Evolutionary conservation across 2,329 filamentous ascomycete species (phyloP).

Genomic region (Cordyceps javanica): DNA sequence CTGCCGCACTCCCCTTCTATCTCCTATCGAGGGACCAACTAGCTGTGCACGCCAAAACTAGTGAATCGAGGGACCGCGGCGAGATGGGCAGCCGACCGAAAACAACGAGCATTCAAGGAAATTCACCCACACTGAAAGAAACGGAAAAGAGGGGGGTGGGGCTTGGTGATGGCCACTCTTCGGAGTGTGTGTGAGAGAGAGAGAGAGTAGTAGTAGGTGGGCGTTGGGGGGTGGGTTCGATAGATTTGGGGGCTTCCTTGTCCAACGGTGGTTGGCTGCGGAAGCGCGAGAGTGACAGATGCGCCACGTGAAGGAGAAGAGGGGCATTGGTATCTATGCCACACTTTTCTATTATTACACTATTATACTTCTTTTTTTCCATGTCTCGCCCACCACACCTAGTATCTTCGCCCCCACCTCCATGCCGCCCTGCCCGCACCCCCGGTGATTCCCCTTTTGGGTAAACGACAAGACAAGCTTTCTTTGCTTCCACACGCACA

Average conservation of each 20-base stretch:
- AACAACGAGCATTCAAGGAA: too few relatives aligned
- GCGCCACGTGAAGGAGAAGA: slow-evolving; percentile 2
- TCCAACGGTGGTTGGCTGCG: neutral
- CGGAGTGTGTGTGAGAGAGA: too few relatives aligned
- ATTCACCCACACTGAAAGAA: too few relatives aligned
- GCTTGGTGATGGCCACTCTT: too few relatives aligned
- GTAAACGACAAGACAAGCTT: neutral
- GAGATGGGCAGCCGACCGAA: neutral
- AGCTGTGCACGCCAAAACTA: neutral
- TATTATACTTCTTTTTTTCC: neutral
- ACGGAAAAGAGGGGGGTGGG: too few relatives aligned
- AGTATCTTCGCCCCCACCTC: neutral
- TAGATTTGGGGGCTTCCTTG: neutral
- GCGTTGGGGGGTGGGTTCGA: neutral
- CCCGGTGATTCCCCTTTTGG: slow-evolving; percentile 1
- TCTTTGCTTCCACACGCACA: neutral
- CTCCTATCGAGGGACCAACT: neutral
- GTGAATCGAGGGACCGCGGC: neutral
- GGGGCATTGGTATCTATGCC: slow-evolving; percentile 1
- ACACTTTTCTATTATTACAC: neutral
- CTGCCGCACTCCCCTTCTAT: neutral
- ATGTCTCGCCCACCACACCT: too few relatives aligned
- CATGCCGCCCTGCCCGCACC: neutral
- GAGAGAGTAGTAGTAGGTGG: too few relatives aligned
- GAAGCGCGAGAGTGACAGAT: neutral